Evolutionary conservation across 331 rosid genomes (phyloP).

Genomic region (Saraca asoca): DNA sequence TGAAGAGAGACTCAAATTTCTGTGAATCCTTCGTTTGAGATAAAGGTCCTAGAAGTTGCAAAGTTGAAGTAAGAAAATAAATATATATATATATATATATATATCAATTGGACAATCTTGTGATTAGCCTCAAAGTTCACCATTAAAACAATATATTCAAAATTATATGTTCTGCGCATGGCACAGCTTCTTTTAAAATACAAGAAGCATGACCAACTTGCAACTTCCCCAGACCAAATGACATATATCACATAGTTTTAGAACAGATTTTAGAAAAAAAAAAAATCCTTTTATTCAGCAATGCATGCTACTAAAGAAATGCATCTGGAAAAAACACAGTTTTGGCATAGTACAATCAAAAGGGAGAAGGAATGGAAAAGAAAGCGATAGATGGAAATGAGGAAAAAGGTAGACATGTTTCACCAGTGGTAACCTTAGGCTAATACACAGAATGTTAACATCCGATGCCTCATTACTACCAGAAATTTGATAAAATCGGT

Average conservation of each 20-base stretch:
- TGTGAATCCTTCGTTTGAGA: conserved; percentile 48
- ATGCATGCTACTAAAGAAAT: conserved; percentile 10
- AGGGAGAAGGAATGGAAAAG: neutral
- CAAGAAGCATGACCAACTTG: neutral
- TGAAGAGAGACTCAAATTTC: conserved; percentile 77
- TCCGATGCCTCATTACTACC: too few relatives aligned
- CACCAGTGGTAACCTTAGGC: neutral
- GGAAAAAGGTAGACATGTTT: neutral
- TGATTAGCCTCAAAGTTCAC: conserved; percentile 4
- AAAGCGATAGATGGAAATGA: neutral
- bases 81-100: too few relatives aligned
- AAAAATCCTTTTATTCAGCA: conserved; percentile 4
- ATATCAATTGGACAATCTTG: neutral
- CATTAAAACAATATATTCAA: conserved; percentile 8
- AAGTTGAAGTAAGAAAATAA: conserved; percentile 28
- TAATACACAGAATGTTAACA: too few relatives aligned
- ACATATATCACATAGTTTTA: neutral
- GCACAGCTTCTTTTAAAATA: neutral
- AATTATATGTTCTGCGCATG: neutral
- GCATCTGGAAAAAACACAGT: too few relatives aligned
- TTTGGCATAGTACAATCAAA: neutral
- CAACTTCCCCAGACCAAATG: neutral
- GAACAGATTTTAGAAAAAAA: neutral
- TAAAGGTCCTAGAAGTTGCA: conserved; percentile 60
- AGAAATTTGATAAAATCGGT: too few relatives aligned